These are phyloP conservation scores for Tanacetum coccineum DNA, from an alignment of 129 eudicot genomes.

Conservation along the genomic window DNA sequence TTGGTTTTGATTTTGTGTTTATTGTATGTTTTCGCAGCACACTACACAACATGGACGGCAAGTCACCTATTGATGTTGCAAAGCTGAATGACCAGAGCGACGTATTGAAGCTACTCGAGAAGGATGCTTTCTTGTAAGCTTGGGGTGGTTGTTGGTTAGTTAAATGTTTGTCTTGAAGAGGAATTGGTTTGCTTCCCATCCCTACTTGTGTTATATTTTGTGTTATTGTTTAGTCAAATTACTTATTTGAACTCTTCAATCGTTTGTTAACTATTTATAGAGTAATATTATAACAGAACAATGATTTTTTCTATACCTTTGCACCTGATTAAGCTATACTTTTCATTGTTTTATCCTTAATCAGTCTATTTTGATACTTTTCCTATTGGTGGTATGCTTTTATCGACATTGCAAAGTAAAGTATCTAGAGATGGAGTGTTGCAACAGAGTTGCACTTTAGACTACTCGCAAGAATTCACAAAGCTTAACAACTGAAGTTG, in stretches of 20 bases:
- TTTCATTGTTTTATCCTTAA: too few relatives aligned
- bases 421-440: too few relatives aligned
- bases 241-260: conserved; percentile 24
- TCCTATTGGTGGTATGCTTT: too few relatives aligned
- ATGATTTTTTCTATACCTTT: background rate
- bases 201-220: conserved; percentile 19
- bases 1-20: background rate
- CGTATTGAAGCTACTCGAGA: conserved; percentile 75
- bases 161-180: conserved; percentile 14
- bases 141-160: conserved; percentile 17
- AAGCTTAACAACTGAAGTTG: too few relatives aligned
- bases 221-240: conserved; percentile 28
- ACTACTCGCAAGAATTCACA: too few relatives aligned
- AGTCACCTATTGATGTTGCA: conserved; percentile 89
- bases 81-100: conserved; percentile 77
- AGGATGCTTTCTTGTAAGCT: conserved; percentile 79
- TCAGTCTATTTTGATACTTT: too few relatives aligned
- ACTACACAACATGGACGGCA: conserved; percentile 92
- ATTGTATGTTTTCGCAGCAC: conserved; percentile 41
- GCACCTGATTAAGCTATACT: too few relatives aligned
- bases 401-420: too few relatives aligned
- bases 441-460: too few relatives aligned
- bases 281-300: conserved; percentile 15
- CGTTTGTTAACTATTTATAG: conserved; percentile 6
- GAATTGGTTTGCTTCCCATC: conserved; percentile 26